phyloP scores from a whole-genome alignment of 352 stramenopile genomes.

The Globisporangium apiculatum region DNA sequence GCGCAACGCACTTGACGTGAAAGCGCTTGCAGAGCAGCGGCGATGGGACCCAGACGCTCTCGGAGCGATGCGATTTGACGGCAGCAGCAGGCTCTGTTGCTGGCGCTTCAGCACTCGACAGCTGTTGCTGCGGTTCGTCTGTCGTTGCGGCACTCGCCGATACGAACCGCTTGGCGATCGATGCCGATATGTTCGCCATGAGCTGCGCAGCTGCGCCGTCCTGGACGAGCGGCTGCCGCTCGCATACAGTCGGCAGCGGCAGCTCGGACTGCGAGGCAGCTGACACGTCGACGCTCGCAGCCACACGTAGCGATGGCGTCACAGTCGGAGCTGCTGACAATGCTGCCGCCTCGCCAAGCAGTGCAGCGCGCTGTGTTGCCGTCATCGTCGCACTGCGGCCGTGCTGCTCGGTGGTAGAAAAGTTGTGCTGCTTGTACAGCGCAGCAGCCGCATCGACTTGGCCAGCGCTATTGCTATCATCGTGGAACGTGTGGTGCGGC shows the following conservation, averaged over 20 bases:
- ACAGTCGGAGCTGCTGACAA: not conserved
- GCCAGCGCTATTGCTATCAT: conserved; percentile 12
- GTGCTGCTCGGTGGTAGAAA: conserved; percentile 28
- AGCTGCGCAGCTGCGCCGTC: conserved; percentile 35
- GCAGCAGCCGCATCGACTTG: conserved; percentile 12
- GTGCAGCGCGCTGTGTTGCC: conserved; percentile 32
- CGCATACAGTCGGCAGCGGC: not conserved
- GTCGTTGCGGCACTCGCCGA: conserved; percentile 23
- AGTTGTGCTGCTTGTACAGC: conserved; percentile 55
- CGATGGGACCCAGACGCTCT: conserved; percentile 57
- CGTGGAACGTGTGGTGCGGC: conserved; percentile 36
- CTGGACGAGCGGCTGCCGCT: conserved; percentile 31
- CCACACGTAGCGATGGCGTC: not conserved
- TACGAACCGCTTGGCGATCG: conserved; percentile 78
- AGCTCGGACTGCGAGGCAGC: no score
- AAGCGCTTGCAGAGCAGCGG: conserved; percentile 80
- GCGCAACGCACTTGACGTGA: conserved; percentile 48
- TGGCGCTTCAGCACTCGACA: conserved; percentile 1
- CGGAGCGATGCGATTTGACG: conserved; percentile 43
- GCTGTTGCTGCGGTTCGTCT: not conserved
- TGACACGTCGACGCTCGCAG: not conserved
- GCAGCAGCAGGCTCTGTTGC: not conserved
- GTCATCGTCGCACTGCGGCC: conserved; percentile 34
- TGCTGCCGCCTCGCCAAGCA: conserved; percentile 23
- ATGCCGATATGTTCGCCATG: conserved; percentile 68